These are phyloP conservation scores for Microbotryum intermedium DNA, from an alignment of 1,284 basidiomycete species.

Conservation along the genomic window DNA sequence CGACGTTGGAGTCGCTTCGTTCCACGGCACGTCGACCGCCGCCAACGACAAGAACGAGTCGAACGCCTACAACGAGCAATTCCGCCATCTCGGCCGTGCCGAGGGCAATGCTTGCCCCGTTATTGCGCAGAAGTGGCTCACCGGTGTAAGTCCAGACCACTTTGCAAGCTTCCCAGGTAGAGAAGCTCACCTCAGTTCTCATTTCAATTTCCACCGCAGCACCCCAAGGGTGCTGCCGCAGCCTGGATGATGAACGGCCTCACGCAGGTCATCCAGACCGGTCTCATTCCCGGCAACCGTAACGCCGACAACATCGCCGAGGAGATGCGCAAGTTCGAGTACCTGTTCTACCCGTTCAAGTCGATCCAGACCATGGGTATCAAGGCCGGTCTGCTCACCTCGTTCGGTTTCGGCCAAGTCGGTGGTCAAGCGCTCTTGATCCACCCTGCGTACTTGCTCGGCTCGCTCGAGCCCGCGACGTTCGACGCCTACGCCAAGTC, in stretches of 20 bases:
- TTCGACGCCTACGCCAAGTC: conserved; percentile 67
- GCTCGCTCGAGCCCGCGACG: conserved; percentile 58
- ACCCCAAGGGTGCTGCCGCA: conserved; percentile 93
- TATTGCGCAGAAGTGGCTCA: conserved; percentile 93
- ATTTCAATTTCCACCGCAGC: conserved; percentile 42
- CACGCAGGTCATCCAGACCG: conserved; percentile 73
- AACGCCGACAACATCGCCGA: conserved; percentile 70
- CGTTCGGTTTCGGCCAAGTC: conserved; percentile 99
- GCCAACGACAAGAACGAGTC: conserved; percentile 99
- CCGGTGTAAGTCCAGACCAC: conserved; percentile 42
- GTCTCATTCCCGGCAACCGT: conserved; percentile 91
- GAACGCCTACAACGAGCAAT: conserved; percentile 90
- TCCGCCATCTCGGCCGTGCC: conserved; percentile 76
- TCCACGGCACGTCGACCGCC: conserved; percentile 90
- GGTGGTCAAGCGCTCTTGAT: conserved; percentile 83
- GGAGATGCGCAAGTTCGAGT: conserved; percentile 78
- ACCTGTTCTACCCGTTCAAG: conserved; percentile 95
- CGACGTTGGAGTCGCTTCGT: conserved; percentile 59
- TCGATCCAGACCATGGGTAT: conserved; percentile 84
- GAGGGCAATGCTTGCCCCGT: conserved; percentile 91
- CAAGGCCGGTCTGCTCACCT: conserved; percentile 55
- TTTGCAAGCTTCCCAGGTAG: not conserved
- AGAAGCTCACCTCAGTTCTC: not conserved
- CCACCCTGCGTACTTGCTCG: conserved; percentile 86
- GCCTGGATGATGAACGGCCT: conserved; percentile 93